A percentile compares a stretch with the other conserved stretches of the same genome.
phyloP scores from a whole-genome alignment of 257 asterid genomes.

The Anisodus acutangulus region DNA sequence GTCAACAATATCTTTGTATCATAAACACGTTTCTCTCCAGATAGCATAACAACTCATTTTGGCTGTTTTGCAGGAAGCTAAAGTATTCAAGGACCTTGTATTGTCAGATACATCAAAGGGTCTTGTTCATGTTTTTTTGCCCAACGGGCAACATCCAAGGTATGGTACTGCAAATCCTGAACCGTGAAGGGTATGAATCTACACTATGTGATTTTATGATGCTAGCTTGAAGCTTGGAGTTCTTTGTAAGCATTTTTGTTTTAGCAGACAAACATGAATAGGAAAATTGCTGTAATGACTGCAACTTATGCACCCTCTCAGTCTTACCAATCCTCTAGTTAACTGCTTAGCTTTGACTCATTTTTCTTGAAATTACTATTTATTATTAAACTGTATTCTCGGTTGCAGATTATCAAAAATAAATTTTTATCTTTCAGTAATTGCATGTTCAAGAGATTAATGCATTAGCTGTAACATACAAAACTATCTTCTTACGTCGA shows the following conservation, averaged over 20 bases:
- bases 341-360: constrained; percentile 18
- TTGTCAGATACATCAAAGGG: constrained; percentile 77
- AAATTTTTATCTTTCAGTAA: background rate
- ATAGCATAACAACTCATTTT: background rate
- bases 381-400: background rate
- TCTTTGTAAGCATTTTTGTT: constrained; percentile 22
- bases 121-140: constrained; percentile 90
- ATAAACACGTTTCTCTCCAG: background rate
- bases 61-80: constrained; percentile 66
- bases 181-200: constrained; percentile 12
- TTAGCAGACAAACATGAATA: background rate
- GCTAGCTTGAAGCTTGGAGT: constrained; percentile 15
- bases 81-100: constrained; percentile 64
- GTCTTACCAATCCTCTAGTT: constrained; percentile 3
- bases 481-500: background rate
- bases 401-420: background rate
- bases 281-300: background rate
- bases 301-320: constrained; percentile 23
- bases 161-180: constrained; percentile 36
- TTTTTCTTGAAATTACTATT: background rate
- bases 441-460: background rate
- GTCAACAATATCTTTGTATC: constrained; percentile 3
- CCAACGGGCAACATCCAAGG: constrained; percentile 89
- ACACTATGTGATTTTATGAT: constrained; percentile 4
- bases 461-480: background rate